phyloP scores from a whole-genome alignment of 208 protist genomes.

The Plasmodiophora brassicae region DNA sequence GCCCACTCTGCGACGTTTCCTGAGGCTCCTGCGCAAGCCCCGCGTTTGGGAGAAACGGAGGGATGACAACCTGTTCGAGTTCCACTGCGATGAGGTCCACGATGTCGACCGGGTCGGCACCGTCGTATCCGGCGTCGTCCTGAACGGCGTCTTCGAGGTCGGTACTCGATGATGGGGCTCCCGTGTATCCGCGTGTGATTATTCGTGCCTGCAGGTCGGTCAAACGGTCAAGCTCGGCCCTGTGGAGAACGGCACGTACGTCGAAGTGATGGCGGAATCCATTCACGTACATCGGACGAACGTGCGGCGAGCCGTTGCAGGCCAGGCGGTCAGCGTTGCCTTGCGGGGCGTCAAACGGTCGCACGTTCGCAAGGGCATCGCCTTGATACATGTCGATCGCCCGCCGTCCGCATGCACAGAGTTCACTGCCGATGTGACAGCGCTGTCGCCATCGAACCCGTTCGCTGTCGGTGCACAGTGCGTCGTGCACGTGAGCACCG shows the following conservation, averaged over 20 bases:
- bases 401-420: too few relatives aligned
- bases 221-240: slow-evolving; percentile 85
- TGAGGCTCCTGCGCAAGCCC: not conserved
- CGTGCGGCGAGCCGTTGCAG: slow-evolving; percentile 43
- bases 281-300: slow-evolving; percentile 85
- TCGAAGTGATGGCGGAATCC: slow-evolving; percentile 74
- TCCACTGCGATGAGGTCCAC: not conserved
- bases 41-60: not conserved
- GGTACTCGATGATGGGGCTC: too few relatives aligned
- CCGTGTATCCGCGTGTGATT: too few relatives aligned
- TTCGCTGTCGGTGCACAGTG: not conserved
- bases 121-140: slow-evolving; percentile 84
- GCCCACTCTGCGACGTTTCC: not conserved
- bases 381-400: too few relatives aligned
- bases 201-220: slow-evolving; percentile 66
- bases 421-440: too few relatives aligned
- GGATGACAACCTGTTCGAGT: not conserved
- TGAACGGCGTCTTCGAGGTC: slow-evolving; percentile 78
- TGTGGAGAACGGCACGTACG: slow-evolving; percentile 76
- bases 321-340: slow-evolving; percentile 53
- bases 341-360: not conserved
- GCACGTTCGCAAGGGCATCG: not conserved
- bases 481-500: not conserved
- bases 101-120: slow-evolving; percentile 75
- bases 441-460: too few relatives aligned